A percentile compares a stretch with the other conserved stretches of the same genome.
Evolutionary conservation across 192 early-diverging fungal genomes (phyloP).

Genomic region (Phlyctochytrium arcticum): DNA sequence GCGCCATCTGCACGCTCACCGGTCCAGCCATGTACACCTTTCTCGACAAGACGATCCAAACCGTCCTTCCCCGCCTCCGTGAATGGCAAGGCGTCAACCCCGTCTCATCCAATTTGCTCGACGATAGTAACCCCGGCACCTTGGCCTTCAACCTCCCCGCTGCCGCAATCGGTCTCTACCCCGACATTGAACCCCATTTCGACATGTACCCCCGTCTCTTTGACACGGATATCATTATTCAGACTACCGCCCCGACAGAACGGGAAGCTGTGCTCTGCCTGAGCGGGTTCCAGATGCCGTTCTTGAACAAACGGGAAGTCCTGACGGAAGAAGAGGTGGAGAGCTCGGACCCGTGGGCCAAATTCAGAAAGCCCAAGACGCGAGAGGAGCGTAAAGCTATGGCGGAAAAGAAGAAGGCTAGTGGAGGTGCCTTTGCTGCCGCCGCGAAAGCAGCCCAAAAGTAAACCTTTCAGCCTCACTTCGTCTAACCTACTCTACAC

Average conservation of each 20-base stretch:
- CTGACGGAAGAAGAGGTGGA: constrained; percentile 24
- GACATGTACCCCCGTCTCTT: constrained; percentile 89
- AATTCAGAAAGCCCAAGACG: constrained; percentile 46
- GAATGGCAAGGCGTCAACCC: constrained; percentile 80
- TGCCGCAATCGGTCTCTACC: constrained; percentile 84
- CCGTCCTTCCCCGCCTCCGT: constrained; percentile 90
- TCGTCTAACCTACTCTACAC: too few relatives aligned
- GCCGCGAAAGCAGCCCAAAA: too few relatives aligned
- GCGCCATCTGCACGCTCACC: constrained; percentile 72
- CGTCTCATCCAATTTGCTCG: too few relatives aligned
- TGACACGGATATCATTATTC: constrained; percentile 80
- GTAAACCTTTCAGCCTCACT: too few relatives aligned
- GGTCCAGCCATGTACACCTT: constrained; percentile 90
- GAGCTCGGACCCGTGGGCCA: constrained; percentile 48
- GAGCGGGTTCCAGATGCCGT: constrained; percentile 86
- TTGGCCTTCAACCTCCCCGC: constrained; percentile 83
- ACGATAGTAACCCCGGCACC: constrained; percentile 73
- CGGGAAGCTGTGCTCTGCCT: constrained; percentile 74
- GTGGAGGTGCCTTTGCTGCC: too few relatives aligned
- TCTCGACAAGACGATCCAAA: constrained; percentile 89
- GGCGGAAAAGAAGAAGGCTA: constrained; percentile 22
- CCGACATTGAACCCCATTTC: constrained; percentile 94
- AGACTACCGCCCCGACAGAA: constrained; percentile 77
- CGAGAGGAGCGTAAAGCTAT: constrained; percentile 30
- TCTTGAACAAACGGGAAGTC: constrained; percentile 44